phyloP scores from a whole-genome alignment of 202 grass and related monocot genomes.

The Elaeis oleifera region DNA sequence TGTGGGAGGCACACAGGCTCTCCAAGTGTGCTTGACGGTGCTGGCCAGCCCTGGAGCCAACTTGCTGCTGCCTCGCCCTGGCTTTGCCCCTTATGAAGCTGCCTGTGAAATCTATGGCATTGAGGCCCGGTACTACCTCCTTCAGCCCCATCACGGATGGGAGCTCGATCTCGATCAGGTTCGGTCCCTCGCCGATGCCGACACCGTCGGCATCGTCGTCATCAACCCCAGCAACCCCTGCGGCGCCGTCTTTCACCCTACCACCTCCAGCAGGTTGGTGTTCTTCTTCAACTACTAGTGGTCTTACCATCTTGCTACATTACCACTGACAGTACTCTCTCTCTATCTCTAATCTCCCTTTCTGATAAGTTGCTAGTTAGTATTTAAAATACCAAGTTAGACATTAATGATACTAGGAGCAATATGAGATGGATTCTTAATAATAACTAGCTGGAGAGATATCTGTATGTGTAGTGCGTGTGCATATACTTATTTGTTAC shows the following conservation, averaged over 20 bases:
- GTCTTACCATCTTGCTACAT: no score
- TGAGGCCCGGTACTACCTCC: slow-evolving; percentile 67
- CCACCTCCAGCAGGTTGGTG: slow-evolving; percentile 50
- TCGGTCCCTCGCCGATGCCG: slow-evolving; percentile 29
- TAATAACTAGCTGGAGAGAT: no score
- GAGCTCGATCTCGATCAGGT: slow-evolving; percentile 49
- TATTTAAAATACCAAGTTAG: no score
- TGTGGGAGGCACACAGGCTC: slow-evolving; percentile 56
- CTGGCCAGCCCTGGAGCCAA: slow-evolving; percentile 56
- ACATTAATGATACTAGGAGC: no score
- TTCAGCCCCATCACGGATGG: slow-evolving; percentile 46
- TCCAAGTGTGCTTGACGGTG: slow-evolving; percentile 52
- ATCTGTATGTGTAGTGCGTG: background rate
- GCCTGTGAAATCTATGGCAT: slow-evolving; percentile 65
- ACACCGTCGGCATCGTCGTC: slow-evolving; percentile 62
- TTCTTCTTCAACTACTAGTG: background rate
- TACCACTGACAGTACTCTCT: no score
- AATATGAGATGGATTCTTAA: no score
- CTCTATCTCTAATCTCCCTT: no score
- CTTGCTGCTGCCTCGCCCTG: slow-evolving; percentile 66
- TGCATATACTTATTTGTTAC: no score
- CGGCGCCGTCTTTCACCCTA: slow-evolving; percentile 46
- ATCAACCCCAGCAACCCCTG: slow-evolving; percentile 94
- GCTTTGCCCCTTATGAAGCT: slow-evolving; percentile 73
- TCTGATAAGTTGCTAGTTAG: no score